A percentile compares a stretch with the other conserved stretches of the same genome.
Conservation (phyloP, 805 yeast species). For the Candida multigemmis region DNA sequence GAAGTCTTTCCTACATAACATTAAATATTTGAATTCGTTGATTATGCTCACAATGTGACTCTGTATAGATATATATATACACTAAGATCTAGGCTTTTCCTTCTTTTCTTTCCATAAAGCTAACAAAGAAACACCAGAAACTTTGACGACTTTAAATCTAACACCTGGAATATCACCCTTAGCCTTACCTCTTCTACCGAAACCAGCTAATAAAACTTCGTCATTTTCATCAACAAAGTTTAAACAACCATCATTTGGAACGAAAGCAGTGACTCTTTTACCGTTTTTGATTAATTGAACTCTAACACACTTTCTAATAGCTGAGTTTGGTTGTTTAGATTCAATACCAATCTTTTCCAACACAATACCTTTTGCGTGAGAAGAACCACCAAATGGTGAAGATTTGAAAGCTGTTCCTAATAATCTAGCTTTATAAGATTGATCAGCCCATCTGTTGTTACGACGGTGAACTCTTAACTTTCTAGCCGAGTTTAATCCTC, state of each 20-base stretch:
- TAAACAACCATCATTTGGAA: constrained; percentile 99
- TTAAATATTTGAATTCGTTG: too few species aligned
- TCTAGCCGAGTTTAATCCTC: constrained; percentile 99
- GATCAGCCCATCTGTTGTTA: constrained; percentile 99
- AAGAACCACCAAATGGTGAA: constrained; percentile 99
- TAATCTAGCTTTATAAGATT: constrained; percentile 95
- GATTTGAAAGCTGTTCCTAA: constrained; percentile 99
- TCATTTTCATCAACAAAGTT: constrained; percentile 99
- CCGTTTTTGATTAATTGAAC: constrained; percentile 99
- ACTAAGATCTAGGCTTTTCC: constrained; percentile 99
- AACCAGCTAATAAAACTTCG: constrained; percentile 99
- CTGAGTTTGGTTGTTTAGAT: constrained; percentile 99
- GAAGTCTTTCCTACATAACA: too few species aligned
- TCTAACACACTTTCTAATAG: constrained; percentile 99
- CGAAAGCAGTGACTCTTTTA: constrained; percentile 99
- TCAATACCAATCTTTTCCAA: constrained; percentile 99
- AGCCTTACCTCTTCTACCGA: constrained; percentile 99
- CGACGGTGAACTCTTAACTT: constrained; percentile 99
- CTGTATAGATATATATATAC: constrained; percentile 10
- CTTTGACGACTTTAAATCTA: constrained; percentile 99
- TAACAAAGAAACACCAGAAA: constrained; percentile 98
- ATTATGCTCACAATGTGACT: too few species aligned
- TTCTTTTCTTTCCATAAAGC: constrained; percentile 99
- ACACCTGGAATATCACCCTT: constrained; percentile 99
- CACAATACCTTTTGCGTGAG: constrained; percentile 99